Base-by-base conservation (phyloP, 495 filamentous ascomycete species). In the Tuber melanosporum region DNA sequence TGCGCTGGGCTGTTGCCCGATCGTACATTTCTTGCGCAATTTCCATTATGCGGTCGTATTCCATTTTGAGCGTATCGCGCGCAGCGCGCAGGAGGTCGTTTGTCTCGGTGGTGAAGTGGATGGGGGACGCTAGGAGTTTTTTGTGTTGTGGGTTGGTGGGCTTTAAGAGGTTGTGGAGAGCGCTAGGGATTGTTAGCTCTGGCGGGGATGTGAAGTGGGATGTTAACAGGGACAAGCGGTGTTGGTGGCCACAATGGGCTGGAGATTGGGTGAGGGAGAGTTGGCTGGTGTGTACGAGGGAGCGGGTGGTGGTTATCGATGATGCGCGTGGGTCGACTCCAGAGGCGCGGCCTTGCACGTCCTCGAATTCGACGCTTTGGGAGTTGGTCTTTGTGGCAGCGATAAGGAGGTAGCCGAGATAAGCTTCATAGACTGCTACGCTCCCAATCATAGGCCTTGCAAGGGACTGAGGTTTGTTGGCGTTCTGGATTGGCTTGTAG, bases 11-110 rank as follows among this genome's bases (percentile, higher is more conserved):
- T 20, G 82, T 76, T 7, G 82, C 82, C 41, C 80, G 82, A 43
- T 83, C 77, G 46, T 83, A 79, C 77, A 83, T 78, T 52, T 80
- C 77, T 69, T 83, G 82, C 17, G 82, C 82, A 15, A 70, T 80
- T 46, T 76, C 73, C 77, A 82, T 83, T 36, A 82, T 76, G n/a
- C 73, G 71, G 45, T 80, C 77, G 46, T 80, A 83, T 57, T 83
- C 82, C 32, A 70, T 70, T 46, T 83, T 78, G 3, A 83, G 71
- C 17, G 78, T 78, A 47, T 76, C 82, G 14, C 81, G 71, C 0
- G 82, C 82, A 17, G 41, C 71, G 17, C 78, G 69, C 45, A 83
- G 46, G 39, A 79, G 71, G 47, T 75, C 79, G 70, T 79, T 76
- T 19, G 76, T 78, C 42, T 78, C 81, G 8, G 81, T 79, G 15